Conservation (phyloP, 495 filamentous ascomycete species). For the Hypoxylon subgilvum region DNA sequence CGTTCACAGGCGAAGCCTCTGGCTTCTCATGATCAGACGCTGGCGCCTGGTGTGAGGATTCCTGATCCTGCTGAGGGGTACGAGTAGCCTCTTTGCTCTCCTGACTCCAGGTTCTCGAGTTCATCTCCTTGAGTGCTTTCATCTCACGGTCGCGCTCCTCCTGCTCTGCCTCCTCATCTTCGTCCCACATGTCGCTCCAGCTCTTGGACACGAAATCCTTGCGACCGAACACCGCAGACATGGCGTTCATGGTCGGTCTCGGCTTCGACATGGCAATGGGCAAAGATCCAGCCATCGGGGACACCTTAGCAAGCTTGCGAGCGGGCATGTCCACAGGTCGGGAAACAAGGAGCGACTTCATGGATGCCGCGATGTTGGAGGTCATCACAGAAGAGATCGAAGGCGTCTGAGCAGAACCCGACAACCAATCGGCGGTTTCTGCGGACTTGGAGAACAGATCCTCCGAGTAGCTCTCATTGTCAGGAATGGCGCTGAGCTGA, state of each 20-base stretch:
- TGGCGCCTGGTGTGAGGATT: slow-evolving; percentile 46
- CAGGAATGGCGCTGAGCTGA: slow-evolving; percentile 85
- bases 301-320: slow-evolving; percentile 40
- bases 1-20: slow-evolving; percentile 48
- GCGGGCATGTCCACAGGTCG: slow-evolving; percentile 48
- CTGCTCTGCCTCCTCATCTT: slow-evolving; percentile 74
- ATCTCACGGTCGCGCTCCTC: slow-evolving; percentile 66
- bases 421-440: slow-evolving; percentile 74
- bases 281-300: slow-evolving; percentile 72
- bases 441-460: slow-evolving; percentile 87
- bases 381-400: slow-evolving; percentile 81
- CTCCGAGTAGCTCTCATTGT: slow-evolving; percentile 76
- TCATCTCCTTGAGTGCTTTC: slow-evolving; percentile 70
- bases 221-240: slow-evolving; percentile 80
- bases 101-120: slow-evolving; percentile 81
- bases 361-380: slow-evolving; percentile 74
- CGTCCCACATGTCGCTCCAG: slow-evolving; percentile 96
- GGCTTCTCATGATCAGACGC: slow-evolving; percentile 52
- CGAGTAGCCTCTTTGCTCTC: slow-evolving; percentile 64
- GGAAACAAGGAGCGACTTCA: slow-evolving; percentile 61
- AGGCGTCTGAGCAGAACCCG: slow-evolving; percentile 68
- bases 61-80: slow-evolving; percentile 56
- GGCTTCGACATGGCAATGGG: slow-evolving; percentile 71
- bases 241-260: slow-evolving; percentile 57
- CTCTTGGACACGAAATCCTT: slow-evolving; percentile 86